phyloP scores from a whole-genome alignment of 148 eudicot genomes.

The Selenicereus undatus region DNA sequence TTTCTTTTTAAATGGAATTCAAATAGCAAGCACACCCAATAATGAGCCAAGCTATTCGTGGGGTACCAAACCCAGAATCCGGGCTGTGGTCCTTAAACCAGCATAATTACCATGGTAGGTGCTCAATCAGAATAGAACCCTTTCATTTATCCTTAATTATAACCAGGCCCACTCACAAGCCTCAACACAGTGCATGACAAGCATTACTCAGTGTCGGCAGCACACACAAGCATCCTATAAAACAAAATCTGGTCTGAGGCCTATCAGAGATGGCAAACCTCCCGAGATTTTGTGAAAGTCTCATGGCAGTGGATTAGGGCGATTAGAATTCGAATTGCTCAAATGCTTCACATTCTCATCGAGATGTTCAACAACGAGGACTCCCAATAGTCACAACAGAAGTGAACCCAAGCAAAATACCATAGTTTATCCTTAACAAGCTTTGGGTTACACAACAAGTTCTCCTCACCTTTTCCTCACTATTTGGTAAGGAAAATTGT shows the following conservation, averaged over 20 bases:
- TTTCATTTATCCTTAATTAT: not conserved
- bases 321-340: not conserved
- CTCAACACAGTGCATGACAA: not conserved
- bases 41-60: too few relatives aligned
- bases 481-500: too few relatives aligned
- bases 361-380: not conserved
- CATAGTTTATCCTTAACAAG: not conserved
- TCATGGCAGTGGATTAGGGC: not conserved
- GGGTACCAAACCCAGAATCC: too few relatives aligned
- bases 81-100: too few relatives aligned
- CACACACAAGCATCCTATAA: not conserved
- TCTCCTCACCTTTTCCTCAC: too few relatives aligned
- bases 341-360: not conserved
- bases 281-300: not conserved
- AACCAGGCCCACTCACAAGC: not conserved
- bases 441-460: too few relatives aligned
- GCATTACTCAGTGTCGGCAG: not conserved
- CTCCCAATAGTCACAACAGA: not conserved
- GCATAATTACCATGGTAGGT: not conserved
- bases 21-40: too few relatives aligned
- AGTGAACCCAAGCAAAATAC: not conserved
- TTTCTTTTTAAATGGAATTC: too few relatives aligned
- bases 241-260: not conserved
- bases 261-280: not conserved
- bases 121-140: not conserved